phyloP scores from a whole-genome alignment of 2,329 filamentous ascomycete species.

The Xylariaceae sp. region DNA sequence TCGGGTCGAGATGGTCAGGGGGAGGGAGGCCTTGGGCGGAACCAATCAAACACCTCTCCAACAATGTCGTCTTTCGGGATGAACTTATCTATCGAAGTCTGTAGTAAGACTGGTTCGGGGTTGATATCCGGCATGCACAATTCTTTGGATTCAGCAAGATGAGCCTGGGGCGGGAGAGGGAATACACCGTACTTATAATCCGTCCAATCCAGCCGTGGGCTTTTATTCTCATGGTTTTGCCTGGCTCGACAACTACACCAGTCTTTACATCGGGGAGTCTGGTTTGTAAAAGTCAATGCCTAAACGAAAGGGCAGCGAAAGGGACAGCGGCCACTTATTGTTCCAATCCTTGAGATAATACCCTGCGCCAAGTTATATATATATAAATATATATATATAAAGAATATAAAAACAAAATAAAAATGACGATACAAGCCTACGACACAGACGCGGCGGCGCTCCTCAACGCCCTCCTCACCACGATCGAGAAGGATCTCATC shows the following conservation, averaged over 20 bases:
- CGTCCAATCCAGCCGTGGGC: not conserved
- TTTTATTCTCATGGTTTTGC: too few relatives aligned
- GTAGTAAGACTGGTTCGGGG: not conserved
- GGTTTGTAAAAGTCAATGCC: not conserved
- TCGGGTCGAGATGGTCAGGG: not conserved
- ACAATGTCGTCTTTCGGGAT: not conserved
- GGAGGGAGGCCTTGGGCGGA: not conserved
- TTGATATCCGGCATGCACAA: not conserved
- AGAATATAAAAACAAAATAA: not conserved
- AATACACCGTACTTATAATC: not conserved
- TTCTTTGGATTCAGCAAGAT: not conserved
- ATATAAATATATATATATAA: not conserved
- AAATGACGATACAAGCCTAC: conserved; percentile 18
- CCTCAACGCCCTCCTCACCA: conserved; percentile 37
- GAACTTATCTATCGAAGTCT: not conserved
- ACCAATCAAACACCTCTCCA: not conserved
- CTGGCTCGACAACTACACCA: not conserved
- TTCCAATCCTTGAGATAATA: not conserved
- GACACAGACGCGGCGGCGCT: conserved; percentile 30
- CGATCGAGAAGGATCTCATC: conserved; percentile 43
- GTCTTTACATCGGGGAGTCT: not conserved
- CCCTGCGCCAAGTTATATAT: not conserved
- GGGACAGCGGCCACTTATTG: not conserved
- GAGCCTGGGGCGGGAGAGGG: not conserved
- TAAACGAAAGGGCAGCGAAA: not conserved